phyloP scores from a whole-genome alignment of 2,329 filamentous ascomycete genomes.

The Dactylellina haptotyla region DNA sequence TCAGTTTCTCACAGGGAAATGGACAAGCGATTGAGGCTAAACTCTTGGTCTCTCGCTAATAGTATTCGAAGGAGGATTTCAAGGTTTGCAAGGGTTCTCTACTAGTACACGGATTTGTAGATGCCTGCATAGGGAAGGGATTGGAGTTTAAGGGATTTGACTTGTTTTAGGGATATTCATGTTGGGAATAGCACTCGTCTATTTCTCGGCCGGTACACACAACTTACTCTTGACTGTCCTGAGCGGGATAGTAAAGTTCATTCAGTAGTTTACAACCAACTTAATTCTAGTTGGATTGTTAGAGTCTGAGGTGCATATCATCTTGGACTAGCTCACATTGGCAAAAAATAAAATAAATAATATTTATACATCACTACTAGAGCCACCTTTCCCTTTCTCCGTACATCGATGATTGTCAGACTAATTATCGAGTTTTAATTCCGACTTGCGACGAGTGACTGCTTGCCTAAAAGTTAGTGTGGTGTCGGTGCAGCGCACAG shows the following conservation, averaged over 20 bases:
- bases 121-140: slow-evolving; percentile 20
- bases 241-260: not conserved
- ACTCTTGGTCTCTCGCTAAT: slow-evolving; percentile 10
- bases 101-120: slow-evolving; percentile 29
- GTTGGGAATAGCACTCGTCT: too few species aligned
- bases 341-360: not conserved
- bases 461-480: slow-evolving; percentile 20
- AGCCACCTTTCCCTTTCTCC: not conserved
- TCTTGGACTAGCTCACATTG: not conserved
- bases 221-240: too few species aligned
- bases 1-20: not conserved
- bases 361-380: not conserved
- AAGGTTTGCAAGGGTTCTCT: slow-evolving; percentile 26
- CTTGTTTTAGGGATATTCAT: not conserved
- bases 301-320: not conserved
- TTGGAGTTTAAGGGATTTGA: not conserved
- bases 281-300: too few species aligned
- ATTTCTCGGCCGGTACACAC: too few species aligned
- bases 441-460: slow-evolving; percentile 33
- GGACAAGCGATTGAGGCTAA: slow-evolving; percentile 14
- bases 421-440: slow-evolving; percentile 18
- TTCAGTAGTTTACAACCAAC: too few species aligned
- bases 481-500: slow-evolving; percentile 13
- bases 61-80: slow-evolving; percentile 16
- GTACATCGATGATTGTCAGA: not conserved